Percentiles rank a stretch among this genome's conserved stretches.
phyloP scores from a whole-genome alignment of 2,329 filamentous ascomycete genomes.

The Clonostachys sp. region DNA sequence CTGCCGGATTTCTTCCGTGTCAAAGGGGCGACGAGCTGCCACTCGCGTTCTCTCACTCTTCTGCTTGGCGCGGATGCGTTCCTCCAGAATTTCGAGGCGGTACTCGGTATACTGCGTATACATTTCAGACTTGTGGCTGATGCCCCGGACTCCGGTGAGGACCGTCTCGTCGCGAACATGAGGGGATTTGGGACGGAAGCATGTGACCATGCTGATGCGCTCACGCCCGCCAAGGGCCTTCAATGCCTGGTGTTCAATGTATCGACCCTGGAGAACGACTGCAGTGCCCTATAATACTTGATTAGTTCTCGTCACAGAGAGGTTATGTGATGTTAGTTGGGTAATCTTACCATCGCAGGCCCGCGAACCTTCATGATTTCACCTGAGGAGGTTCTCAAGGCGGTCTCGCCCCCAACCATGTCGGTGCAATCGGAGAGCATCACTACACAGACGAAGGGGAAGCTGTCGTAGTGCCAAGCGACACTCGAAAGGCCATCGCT shows the following conservation, averaged over 20 bases:
- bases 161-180: constrained; percentile 55
- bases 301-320: constrained; percentile 1
- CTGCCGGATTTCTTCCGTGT: constrained; percentile 3
- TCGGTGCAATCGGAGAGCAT: constrained; percentile 60
- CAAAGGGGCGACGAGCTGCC: constrained; percentile 6
- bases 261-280: constrained; percentile 60
- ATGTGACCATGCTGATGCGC: constrained; percentile 62
- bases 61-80: constrained; percentile 29
- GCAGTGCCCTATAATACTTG: constrained; percentile 40
- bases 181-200: constrained; percentile 54
- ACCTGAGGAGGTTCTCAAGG: constrained; percentile 45
- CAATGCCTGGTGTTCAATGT: constrained; percentile 63
- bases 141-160: constrained; percentile 52
- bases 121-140: constrained; percentile 51
- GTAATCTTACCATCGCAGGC: constrained; percentile 46
- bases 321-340: constrained; percentile 7
- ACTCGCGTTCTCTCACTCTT: constrained; percentile 6
- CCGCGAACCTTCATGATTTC: constrained; percentile 54
- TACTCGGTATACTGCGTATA: constrained; percentile 60
- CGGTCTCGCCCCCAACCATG: constrained; percentile 64
- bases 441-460: constrained; percentile 63
- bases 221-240: constrained; percentile 53
- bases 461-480: constrained; percentile 61
- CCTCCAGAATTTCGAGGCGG: constrained; percentile 58
- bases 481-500: constrained; percentile 49